These are phyloP conservation scores for Acanthamoeba healyi DNA, from an alignment of 208 protist genomes.

Conservation along the genomic window DNA sequence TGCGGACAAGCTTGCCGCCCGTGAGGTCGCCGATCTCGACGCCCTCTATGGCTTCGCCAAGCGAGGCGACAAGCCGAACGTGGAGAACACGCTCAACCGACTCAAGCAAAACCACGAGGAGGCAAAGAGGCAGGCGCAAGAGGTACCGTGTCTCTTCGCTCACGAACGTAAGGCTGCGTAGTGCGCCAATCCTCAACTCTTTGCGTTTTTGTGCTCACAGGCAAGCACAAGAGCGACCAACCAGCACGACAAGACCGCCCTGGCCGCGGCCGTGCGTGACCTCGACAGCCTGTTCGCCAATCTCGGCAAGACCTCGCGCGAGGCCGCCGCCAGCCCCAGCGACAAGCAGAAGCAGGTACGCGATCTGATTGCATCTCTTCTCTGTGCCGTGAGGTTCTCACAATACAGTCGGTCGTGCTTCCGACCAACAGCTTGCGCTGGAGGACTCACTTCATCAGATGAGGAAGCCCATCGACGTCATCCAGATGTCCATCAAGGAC, in stretches of 20 bases:
- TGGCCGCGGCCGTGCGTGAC: not conserved
- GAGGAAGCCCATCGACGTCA: slow-evolving; percentile 15
- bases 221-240: not conserved
- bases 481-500: slow-evolving; percentile 1
- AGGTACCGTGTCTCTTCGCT: not conserved
- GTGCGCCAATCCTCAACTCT: too few relatives aligned
- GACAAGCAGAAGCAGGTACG: slow-evolving; percentile 24
- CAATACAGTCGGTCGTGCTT: not conserved
- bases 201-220: not conserved
- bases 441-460: slow-evolving; percentile 41
- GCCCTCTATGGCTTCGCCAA: not conserved
- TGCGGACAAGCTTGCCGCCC: slow-evolving; percentile 30
- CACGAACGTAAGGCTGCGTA: too few relatives aligned
- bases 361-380: too few relatives aligned
- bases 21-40: not conserved
- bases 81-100: not conserved
- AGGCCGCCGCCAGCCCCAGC: slow-evolving; percentile 6
- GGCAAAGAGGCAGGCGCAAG: not conserved
- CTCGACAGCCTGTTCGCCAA: not conserved
- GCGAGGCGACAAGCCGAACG: slow-evolving; percentile 3
- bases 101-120: not conserved
- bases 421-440: not conserved
- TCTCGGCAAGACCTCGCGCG: not conserved
- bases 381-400: too few relatives aligned
- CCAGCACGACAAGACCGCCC: slow-evolving; percentile 6